Conservation (phyloP, 257 asterid species). For the Handroanthus guayacan region DNA sequence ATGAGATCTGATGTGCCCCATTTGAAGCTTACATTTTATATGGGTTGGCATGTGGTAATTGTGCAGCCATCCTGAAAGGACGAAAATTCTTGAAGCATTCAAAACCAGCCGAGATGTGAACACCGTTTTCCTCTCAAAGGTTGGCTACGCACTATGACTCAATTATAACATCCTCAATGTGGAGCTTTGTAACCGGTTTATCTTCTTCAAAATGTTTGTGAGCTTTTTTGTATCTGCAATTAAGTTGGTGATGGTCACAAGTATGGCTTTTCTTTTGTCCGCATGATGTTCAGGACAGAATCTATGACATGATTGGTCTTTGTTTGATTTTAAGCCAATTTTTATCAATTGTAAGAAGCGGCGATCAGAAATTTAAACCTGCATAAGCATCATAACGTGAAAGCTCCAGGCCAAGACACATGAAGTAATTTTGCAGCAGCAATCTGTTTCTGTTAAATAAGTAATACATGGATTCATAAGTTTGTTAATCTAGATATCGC, state of each 20-base stretch:
- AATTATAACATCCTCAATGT: background rate
- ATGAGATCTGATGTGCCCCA: constrained; percentile 24
- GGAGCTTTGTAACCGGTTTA: background rate
- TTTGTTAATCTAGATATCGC: background rate
- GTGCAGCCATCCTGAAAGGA: constrained; percentile 83
- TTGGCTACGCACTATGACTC: constrained; percentile 16
- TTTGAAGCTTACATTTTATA: constrained; percentile 1
- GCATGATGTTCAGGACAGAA: background rate
- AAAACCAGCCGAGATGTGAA: constrained; percentile 75
- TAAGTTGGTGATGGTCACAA: background rate
- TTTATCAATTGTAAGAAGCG: background rate
- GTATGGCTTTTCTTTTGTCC: background rate
- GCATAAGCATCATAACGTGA: background rate
- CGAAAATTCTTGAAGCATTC: constrained; percentile 79
- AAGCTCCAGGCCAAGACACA: background rate
- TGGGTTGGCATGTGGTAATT: background rate
- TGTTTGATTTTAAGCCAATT: background rate
- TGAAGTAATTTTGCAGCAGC: background rate
- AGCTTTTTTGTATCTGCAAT: background rate
- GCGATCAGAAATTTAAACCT: background rate
- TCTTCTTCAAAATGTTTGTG: background rate
- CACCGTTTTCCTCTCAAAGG: constrained; percentile 84
- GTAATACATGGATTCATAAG: background rate
- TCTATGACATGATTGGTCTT: background rate
- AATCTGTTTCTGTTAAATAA: background rate